Evolutionary conservation across 129 eudicot genomes (phyloP).

Genomic region (Artemisia argyi): DNA sequence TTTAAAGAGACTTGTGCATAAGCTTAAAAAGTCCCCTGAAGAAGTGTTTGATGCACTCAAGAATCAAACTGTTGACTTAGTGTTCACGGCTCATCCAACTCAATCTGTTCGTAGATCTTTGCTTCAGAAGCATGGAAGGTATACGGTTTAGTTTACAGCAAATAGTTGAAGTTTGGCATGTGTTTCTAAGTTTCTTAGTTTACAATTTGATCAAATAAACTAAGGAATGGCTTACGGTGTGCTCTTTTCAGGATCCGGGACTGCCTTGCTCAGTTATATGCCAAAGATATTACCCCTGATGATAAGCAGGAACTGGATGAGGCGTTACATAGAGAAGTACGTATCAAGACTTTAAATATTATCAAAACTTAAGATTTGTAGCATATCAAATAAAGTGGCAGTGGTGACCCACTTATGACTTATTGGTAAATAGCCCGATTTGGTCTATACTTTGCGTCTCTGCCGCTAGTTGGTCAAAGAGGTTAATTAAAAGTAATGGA

Average conservation of each 20-base stretch:
- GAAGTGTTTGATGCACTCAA: conserved; percentile 95
- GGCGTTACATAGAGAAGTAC: conserved; percentile 92
- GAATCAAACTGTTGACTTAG: conserved; percentile 95
- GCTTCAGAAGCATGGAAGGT: conserved; percentile 99
- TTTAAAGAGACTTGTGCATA: conserved; percentile 74
- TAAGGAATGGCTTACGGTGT: not conserved
- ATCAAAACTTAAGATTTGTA: not conserved
- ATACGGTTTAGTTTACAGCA: conserved; percentile 19
- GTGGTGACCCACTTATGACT: not conserved
- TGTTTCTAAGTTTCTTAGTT: not conserved
- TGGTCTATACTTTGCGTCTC: too few relatives aligned
- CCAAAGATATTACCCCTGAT: conserved; percentile 87
- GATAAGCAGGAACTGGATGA: conserved; percentile 93
- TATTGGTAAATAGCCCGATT: not conserved
- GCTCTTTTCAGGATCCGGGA: conserved; percentile 63
- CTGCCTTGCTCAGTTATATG: conserved; percentile 83
- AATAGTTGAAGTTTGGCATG: not conserved
- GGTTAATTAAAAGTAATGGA: too few relatives aligned
- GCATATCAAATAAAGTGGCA: not conserved
- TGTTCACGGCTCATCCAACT: conserved; percentile 96
- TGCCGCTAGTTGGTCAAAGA: too few relatives aligned
- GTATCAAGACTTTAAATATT: conserved; percentile 13
- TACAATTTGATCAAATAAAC: too few relatives aligned
- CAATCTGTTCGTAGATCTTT: conserved; percentile 64
- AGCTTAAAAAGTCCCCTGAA: conserved; percentile 89